Evolutionary conservation across 129 eudicot species (phyloP).

Genomic region (Tanacetum coccineum): DNA sequence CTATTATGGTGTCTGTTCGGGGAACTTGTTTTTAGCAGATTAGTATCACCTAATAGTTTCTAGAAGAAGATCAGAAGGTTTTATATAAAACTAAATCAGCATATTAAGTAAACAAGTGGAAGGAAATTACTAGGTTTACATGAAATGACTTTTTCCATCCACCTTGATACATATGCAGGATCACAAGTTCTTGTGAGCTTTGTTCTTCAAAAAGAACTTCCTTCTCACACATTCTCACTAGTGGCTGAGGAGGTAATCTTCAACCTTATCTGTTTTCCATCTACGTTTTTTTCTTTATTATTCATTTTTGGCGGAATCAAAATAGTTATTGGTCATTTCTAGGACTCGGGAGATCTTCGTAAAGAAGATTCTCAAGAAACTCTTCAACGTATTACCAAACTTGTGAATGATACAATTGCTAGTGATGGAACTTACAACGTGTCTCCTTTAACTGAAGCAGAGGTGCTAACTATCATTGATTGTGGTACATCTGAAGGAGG

Average conservation of each 20-base stretch:
- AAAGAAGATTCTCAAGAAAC: conserved; percentile 75
- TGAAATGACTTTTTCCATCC: neutral
- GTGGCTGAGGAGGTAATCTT: conserved; percentile 91
- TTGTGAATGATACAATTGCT: conserved; percentile 84
- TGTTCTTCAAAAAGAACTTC: conserved; percentile 71
- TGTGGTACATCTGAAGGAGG: conserved; percentile 96
- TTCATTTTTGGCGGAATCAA: conserved; percentile 4
- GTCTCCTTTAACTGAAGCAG: conserved; percentile 60
- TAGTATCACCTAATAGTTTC: no score
- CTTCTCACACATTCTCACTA: conserved; percentile 66
- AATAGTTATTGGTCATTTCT: conserved; percentile 17
- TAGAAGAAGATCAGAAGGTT: no score
- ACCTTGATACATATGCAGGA: conserved; percentile 33
- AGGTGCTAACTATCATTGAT: conserved; percentile 76
- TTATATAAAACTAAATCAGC: no score
- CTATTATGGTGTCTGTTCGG: no score
- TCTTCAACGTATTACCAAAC: conserved; percentile 63
- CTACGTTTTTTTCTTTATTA: neutral
- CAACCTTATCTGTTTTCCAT: conserved; percentile 18
- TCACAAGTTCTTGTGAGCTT: conserved; percentile 85
- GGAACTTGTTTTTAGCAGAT: no score
- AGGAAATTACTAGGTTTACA: neutral
- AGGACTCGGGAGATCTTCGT: conserved; percentile 94
- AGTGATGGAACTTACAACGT: conserved; percentile 43
- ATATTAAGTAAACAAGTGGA: neutral